A percentile compares a stretch with the other conserved stretches of the same genome.
These are phyloP conservation scores for Xylaria sp. DNA, from an alignment of 2,329 filamentous ascomycete species.

Conservation along the genomic window DNA sequence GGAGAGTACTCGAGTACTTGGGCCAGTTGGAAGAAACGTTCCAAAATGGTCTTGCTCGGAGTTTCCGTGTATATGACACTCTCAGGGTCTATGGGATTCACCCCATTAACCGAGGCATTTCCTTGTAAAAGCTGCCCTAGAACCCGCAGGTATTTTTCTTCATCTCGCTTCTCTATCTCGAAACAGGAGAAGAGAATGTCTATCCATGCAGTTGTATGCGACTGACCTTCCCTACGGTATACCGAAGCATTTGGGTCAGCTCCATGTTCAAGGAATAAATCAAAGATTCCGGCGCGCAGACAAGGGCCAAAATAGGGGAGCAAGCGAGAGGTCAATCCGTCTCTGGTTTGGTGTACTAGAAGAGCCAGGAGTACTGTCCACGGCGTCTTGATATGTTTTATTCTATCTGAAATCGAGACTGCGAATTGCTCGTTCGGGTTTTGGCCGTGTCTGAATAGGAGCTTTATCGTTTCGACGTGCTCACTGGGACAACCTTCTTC, in stretches of 20 bases:
- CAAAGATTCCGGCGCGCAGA: constrained; percentile 25
- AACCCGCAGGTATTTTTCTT: constrained; percentile 25
- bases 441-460: constrained; percentile 23
- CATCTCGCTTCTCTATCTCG: constrained; percentile 16
- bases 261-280: constrained; percentile 18
- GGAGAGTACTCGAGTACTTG: constrained; percentile 18
- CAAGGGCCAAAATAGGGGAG: constrained; percentile 25
- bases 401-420: background rate
- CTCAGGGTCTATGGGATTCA: constrained; percentile 17
- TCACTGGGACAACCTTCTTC: constrained; percentile 28
- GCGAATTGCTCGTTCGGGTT: constrained; percentile 22
- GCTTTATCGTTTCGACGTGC: constrained; percentile 25
- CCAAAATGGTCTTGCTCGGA: constrained; percentile 22
- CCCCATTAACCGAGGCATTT: constrained; percentile 19
- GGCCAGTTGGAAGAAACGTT: constrained; percentile 27
- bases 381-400: constrained; percentile 14
- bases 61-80: constrained; percentile 10
- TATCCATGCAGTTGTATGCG: constrained; percentile 29
- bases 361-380: constrained; percentile 25
- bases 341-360: constrained; percentile 26
- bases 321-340: constrained; percentile 28
- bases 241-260: constrained; percentile 27
- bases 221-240: constrained; percentile 25
- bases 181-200: constrained; percentile 29
- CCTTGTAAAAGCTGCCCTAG: constrained; percentile 16